A percentile compares a stretch with the other conserved stretches of the same genome.
These are phyloP conservation scores for Coprinopsis sp. DNA, from an alignment of 768 basidiomycete genomes.

Conservation along the genomic window DNA sequence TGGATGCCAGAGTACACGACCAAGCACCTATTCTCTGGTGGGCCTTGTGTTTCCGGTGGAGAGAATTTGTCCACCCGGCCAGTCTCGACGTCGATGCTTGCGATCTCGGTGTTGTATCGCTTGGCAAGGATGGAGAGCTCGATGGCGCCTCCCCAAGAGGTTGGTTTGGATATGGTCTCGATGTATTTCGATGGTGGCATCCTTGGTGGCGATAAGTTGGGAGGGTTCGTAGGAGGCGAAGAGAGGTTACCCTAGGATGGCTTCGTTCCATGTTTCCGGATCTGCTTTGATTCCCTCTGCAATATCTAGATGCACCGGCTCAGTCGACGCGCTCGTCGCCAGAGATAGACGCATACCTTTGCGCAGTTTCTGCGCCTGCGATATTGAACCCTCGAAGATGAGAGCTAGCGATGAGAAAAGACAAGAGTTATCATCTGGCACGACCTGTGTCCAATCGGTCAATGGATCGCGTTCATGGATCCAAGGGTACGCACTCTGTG, in stretches of 20 bases:
- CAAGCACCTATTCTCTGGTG: constrained; percentile 52
- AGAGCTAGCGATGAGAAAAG: constrained; percentile 85
- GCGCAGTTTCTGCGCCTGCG: constrained; percentile 66
- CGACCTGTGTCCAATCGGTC: constrained; percentile 43
- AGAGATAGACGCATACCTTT: constrained; percentile 49
- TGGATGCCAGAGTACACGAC: constrained; percentile 96
- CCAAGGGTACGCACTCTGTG: constrained; percentile 52
- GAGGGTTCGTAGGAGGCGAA: background rate
- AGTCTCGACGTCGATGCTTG: constrained; percentile 87
- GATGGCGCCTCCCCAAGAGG: constrained; percentile 95
- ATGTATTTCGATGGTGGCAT: constrained; percentile 70
- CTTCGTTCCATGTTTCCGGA: constrained; percentile 72
- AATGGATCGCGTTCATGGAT: background rate
- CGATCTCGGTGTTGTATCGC: constrained; percentile 82
- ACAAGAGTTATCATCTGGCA: constrained; percentile 98
- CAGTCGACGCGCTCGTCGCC: background rate
- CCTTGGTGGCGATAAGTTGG: constrained; percentile 15
- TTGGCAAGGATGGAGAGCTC: constrained; percentile 82
- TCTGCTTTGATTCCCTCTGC: constrained; percentile 75
- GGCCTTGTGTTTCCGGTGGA: constrained; percentile 39
- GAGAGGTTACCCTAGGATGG: constrained; percentile 71
- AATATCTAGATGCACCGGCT: constrained; percentile 50
- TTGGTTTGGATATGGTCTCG: constrained; percentile 69
- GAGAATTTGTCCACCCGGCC: constrained; percentile 84
- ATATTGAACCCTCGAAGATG: constrained; percentile 77